Conservation (phyloP, 805 yeast species). For the Suhomyces xylopsoci region DNA sequence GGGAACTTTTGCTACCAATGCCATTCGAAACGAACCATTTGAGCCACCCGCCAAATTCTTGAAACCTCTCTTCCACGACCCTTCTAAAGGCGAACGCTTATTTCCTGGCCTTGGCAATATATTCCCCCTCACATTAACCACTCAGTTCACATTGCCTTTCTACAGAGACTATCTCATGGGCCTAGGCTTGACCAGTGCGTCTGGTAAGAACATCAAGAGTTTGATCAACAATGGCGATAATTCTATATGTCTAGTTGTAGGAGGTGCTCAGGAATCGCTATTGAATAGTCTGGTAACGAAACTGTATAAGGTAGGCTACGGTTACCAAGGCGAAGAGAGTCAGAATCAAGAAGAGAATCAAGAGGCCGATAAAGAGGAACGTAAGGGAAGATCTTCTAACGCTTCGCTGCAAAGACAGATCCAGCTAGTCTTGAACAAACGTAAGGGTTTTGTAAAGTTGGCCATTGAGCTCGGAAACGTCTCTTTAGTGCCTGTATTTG, state of each 20-base stretch:
- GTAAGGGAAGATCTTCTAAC: not conserved
- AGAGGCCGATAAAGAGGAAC: not conserved
- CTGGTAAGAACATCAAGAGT: conserved; percentile 64
- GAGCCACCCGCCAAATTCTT: conserved; percentile 32
- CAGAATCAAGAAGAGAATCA: not conserved
- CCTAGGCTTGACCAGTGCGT: conserved; percentile 82
- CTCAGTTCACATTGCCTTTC: conserved; percentile 81
- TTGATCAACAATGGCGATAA: conserved; percentile 59
- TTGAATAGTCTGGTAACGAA: conserved; percentile 42
- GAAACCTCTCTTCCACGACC: conserved; percentile 51
- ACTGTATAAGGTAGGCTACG: conserved; percentile 33
- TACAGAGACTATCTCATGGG: conserved; percentile 82
- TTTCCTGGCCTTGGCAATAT: conserved; percentile 82
- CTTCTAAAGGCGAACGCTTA: conserved; percentile 59
- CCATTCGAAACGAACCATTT: conserved; percentile 41
- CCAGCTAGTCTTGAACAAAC: conserved; percentile 66
- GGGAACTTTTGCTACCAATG: conserved; percentile 71
- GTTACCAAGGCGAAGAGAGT: conserved; percentile 19
- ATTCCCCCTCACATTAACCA: conserved; percentile 73
- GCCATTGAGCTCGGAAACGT: conserved; percentile 81
- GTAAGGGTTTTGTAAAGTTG: conserved; percentile 86
- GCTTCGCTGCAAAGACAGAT: conserved; percentile 38
- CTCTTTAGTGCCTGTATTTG: conserved; percentile 79
- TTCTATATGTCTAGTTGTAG: conserved; percentile 86
- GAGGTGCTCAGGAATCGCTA: conserved; percentile 92